Percentiles rank a stretch among this genome's conserved stretches.
These are phyloP conservation scores for Penicillium lividum DNA, from an alignment of 495 filamentous ascomycete genomes.

Conservation along the genomic window DNA sequence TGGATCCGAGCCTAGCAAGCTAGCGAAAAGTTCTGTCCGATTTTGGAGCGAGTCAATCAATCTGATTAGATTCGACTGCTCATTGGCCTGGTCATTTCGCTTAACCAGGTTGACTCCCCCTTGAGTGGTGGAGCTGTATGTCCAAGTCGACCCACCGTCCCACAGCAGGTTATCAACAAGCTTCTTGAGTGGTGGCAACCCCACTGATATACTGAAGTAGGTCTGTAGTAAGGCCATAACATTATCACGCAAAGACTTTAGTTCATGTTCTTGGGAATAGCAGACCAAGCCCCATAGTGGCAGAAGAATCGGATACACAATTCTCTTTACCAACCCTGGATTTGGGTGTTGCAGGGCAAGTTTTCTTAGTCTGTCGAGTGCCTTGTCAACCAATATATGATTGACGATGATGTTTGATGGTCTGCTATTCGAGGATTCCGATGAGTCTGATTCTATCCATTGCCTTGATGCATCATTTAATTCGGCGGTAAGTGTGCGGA, in stretches of 20 bases:
- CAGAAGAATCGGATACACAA: conserved; percentile 64
- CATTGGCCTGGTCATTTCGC: conserved; percentile 15
- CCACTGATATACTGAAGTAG: conserved; percentile 51
- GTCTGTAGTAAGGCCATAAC: conserved; percentile 41
- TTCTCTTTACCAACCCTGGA: conserved; percentile 68
- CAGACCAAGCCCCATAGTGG: conserved; percentile 68
- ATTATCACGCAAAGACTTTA: conserved; percentile 30
- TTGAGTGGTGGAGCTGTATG: conserved; percentile 35
- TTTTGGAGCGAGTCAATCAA: conserved; percentile 40
- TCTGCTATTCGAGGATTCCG: neutral
- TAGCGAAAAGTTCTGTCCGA: conserved; percentile 53
- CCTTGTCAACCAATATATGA: conserved; percentile 29
- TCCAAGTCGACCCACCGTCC: conserved; percentile 52
- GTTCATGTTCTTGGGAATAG: conserved; percentile 46
- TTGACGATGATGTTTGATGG: conserved; percentile 23
- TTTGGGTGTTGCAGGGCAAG: conserved; percentile 70
- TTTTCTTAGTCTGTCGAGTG: conserved; percentile 57
- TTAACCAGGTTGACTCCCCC: conserved; percentile 33
- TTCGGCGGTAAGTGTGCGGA: conserved; percentile 60
- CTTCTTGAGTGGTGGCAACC: conserved; percentile 43
- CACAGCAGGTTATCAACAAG: conserved; percentile 53
- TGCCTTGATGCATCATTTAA: conserved; percentile 27
- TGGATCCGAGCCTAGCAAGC: conserved; percentile 52
- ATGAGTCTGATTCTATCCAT: conserved; percentile 23
- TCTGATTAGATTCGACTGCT: conserved; percentile 37